A percentile compares a stretch with the other conserved stretches of the same genome.
Conservation (phyloP, 2,329 filamentous ascomycete species). For the Apiospora sp. region DNA sequence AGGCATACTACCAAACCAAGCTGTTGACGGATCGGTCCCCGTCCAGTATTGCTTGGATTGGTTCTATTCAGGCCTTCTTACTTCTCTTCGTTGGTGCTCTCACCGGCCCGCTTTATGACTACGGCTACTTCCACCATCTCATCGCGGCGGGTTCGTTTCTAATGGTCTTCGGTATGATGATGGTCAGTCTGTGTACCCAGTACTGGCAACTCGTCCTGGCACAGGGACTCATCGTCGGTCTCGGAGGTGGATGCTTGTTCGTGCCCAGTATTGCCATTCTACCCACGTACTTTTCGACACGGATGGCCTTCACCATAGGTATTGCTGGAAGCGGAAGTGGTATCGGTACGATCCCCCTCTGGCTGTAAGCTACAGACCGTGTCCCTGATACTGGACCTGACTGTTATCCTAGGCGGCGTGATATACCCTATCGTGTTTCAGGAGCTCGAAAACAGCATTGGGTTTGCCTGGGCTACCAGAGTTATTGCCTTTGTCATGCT, state of each 20-base stretch:
- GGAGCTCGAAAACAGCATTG: slow-evolving; percentile 56
- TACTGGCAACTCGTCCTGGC: slow-evolving; percentile 53
- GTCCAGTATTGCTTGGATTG: slow-evolving; percentile 53
- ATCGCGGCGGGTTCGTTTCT: slow-evolving; percentile 59
- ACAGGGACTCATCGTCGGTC: slow-evolving; percentile 43
- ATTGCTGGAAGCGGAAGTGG: slow-evolving; percentile 42
- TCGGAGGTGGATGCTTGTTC: slow-evolving; percentile 48
- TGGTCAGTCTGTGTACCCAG: slow-evolving; percentile 57
- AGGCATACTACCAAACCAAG: slow-evolving; percentile 57
- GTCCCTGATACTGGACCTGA: slow-evolving; percentile 36
- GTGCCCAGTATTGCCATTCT: slow-evolving; percentile 44
- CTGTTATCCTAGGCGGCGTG: slow-evolving; percentile 58
- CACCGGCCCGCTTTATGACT: slow-evolving; percentile 44
- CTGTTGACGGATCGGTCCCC: slow-evolving; percentile 46
- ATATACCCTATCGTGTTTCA: slow-evolving; percentile 66
- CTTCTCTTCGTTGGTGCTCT: slow-evolving; percentile 49
- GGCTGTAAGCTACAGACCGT: neutral
- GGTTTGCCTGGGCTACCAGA: slow-evolving; percentile 51
- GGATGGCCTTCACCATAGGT: slow-evolving; percentile 56
- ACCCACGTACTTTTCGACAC: slow-evolving; percentile 54
- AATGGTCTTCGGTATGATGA: slow-evolving; percentile 67
- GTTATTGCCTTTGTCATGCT: slow-evolving; percentile 48
- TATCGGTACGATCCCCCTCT: neutral
- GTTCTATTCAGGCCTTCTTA: slow-evolving; percentile 55
- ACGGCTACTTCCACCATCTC: slow-evolving; percentile 60